These are phyloP conservation scores for Alternaria novae-zelandiae DNA, from an alignment of 2,329 filamentous ascomycete species.

Conservation along the genomic window DNA sequence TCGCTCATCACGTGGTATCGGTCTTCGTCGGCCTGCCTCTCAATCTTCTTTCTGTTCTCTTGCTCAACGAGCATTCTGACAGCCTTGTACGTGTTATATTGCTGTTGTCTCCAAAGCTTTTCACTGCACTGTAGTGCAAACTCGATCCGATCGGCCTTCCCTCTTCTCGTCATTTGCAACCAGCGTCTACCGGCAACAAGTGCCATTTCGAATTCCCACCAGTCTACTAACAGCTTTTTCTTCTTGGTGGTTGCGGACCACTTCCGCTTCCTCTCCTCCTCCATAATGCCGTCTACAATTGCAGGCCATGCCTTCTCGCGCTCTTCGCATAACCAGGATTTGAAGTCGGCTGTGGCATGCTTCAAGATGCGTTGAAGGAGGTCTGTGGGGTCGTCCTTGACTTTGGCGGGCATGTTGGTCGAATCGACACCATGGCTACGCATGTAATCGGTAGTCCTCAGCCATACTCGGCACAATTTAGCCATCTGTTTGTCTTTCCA, in stretches of 20 bases:
- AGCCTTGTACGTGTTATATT: background rate
- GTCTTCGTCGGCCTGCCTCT: fast-evolving
- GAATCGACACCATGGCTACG: background rate
- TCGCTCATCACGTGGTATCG: background rate
- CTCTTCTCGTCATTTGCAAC: background rate
- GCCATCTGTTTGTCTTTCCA: background rate
- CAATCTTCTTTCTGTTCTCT: fast-evolving
- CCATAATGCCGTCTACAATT: fast-evolving
- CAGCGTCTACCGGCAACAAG: background rate
- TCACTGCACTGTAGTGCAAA: background rate
- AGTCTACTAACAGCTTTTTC: background rate
- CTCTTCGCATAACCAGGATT: background rate
- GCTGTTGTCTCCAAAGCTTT: fast-evolving
- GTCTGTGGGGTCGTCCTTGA: fast-evolving
- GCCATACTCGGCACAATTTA: background rate
- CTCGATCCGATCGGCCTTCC: background rate
- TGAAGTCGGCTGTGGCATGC: background rate
- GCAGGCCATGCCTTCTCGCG: background rate
- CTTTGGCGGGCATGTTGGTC: background rate
- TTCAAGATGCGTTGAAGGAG: background rate
- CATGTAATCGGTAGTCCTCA: background rate
- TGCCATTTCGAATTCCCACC: background rate
- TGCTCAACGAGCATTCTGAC: fast-evolving
- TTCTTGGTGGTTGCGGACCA: background rate
- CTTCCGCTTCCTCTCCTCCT: background rate